Evolutionary conservation across 2,329 filamentous ascomycete species (phyloP), one percentile per base, ranked within the genome.

Genomic region (Fusarium hainanense): DNA sequence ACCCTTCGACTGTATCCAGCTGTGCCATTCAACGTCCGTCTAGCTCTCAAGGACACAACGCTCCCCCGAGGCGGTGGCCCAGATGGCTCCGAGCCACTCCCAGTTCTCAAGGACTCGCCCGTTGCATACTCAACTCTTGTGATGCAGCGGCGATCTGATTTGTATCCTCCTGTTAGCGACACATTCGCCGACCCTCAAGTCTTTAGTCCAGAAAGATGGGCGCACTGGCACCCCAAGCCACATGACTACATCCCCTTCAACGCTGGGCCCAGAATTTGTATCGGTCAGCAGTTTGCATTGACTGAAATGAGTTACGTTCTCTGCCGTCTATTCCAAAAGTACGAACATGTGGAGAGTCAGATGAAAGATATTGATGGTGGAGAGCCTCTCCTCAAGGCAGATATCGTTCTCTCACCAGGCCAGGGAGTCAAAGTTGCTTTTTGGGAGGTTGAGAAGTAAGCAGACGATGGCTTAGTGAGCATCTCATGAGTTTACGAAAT

Each of bases 221-320:
- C 79, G 51, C 66, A 79, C 70, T 88, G 88, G 85, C 86, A 88
- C 75, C 90, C 89, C 1, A 86, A 85, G 74, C 87, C 88, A 1
- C 92, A 90, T 88, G 86, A 90, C 67, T 93, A 92, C 76, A 85
- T 93, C 43, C 91, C 92, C 6, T 93, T 93, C 79, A 93, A 93
- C 76, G 90, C 90, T 13, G 91, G 91, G 2, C 89, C 91, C 44
- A 83, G 92, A 32, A 91, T 93, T 75, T 93, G 92, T 79, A 88
- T 94, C 63, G 91, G 92, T 3, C 91, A 95, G 83, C 91, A 95
- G 78, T 95, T 94, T 77, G 93, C 92, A 16, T 80, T 94, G 48
- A 93, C 91, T 0, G 91, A 94, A 82, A 92, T 92, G 82, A 82
- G 83, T 30, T 94, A 94, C 76, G 89, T 91, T 12, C 84, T 93